Evolutionary conservation across 2,329 filamentous ascomycete species (phyloP).

Genomic region (Helicocarpus griseus): DNA sequence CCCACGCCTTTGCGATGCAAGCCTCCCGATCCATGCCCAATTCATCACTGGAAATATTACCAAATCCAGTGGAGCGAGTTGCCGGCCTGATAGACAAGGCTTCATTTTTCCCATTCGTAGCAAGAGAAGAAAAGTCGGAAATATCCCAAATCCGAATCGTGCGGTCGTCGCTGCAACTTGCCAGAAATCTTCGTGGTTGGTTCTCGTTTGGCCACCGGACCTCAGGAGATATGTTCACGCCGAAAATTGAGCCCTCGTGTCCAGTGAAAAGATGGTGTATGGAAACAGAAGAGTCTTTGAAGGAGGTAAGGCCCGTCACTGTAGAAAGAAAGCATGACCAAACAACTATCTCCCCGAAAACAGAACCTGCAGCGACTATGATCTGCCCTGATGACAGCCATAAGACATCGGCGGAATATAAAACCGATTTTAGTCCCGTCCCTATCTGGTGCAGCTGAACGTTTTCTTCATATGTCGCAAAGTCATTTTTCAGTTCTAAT

Average conservation of each 20-base stretch:
- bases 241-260: constrained; percentile 91
- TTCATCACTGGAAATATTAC: constrained; percentile 27
- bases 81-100: not conserved
- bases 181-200: constrained; percentile 53
- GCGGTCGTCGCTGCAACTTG: constrained; percentile 89
- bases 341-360: constrained; percentile 86
- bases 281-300: constrained; percentile 21
- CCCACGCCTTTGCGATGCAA: constrained; percentile 65
- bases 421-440: constrained; percentile 59
- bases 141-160: constrained; percentile 86
- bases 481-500: constrained; percentile 25
- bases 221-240: constrained; percentile 63
- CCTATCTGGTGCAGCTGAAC: constrained; percentile 33
- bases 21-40: constrained; percentile 31
- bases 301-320: constrained; percentile 7
- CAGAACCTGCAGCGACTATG: constrained; percentile 78
- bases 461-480: constrained; percentile 15
- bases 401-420: constrained; percentile 72
- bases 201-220: constrained; percentile 32
- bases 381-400: constrained; percentile 52
- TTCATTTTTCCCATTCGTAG: constrained; percentile 16
- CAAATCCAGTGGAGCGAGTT: constrained; percentile 48
- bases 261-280: constrained; percentile 51
- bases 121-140: constrained; percentile 40
- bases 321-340: constrained; percentile 57